These are phyloP conservation scores for Cymbidium sinense DNA, from an alignment of 106 monocot species.

Conservation along the genomic window DNA sequence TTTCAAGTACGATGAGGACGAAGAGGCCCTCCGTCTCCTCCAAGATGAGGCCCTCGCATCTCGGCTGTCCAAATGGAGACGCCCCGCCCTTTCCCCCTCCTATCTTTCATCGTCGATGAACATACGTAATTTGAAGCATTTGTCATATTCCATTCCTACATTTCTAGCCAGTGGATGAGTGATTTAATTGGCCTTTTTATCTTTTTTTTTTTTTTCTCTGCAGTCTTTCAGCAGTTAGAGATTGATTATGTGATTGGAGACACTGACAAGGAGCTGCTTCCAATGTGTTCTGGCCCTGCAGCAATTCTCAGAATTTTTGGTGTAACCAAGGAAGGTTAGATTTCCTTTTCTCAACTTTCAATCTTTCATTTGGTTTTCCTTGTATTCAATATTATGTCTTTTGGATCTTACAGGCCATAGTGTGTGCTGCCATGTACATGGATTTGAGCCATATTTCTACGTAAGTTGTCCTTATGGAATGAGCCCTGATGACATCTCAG, in stretches of 20 bases:
- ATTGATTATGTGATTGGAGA: constrained; percentile 95
- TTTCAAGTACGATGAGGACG: constrained; percentile 63
- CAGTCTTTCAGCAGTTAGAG: constrained; percentile 98
- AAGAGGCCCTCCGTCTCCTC: constrained; percentile 62
- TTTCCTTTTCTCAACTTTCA: neutral
- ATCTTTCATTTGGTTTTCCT: neutral
- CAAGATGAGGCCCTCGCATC: constrained; percentile 64
- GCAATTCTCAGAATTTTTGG: constrained; percentile 96
- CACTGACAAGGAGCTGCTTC: constrained; percentile 66
- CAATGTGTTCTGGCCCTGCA: constrained; percentile 60
- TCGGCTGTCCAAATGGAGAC: constrained; percentile 78
- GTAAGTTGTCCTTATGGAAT: constrained; percentile 76
- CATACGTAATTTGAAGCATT: constrained; percentile 36
- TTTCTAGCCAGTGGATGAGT: neutral
- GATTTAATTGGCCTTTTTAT: neutral
- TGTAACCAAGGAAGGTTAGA: constrained; percentile 83
- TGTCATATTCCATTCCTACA: neutral
- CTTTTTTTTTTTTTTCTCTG: constrained; percentile 8
- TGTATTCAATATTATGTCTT: constrained; percentile 3
- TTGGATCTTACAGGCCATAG: constrained; percentile 59
- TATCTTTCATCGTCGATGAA: constrained; percentile 36
- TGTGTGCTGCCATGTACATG: constrained; percentile 90
- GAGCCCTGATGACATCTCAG: constrained; percentile 83
- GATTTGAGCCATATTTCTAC: constrained; percentile 99
- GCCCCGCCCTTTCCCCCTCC: constrained; percentile 50